These are phyloP conservation scores for Corynespora cassiicola DNA, from an alignment of 2,329 filamentous ascomycete genomes.

Conservation along the genomic window DNA sequence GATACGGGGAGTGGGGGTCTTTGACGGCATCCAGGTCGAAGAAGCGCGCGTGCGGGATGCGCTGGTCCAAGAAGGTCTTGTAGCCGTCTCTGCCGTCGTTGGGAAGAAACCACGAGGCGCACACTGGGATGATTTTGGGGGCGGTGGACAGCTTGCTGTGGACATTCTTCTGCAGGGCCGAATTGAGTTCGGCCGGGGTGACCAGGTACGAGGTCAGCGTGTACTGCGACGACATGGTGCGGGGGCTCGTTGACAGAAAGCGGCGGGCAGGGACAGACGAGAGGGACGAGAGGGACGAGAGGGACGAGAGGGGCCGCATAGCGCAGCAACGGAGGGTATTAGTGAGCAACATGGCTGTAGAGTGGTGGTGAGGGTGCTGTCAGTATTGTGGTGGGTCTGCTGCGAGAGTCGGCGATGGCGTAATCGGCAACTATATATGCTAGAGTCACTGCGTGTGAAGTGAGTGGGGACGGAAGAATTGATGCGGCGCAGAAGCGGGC, in stretches of 20 bases:
- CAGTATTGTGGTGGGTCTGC: too few species aligned
- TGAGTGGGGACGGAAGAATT: too few species aligned
- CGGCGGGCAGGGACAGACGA: constrained; percentile 15
- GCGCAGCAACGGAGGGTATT: constrained; percentile 32
- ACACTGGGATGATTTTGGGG: constrained; percentile 85
- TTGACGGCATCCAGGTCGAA: constrained; percentile 95
- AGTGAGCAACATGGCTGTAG: constrained; percentile 36
- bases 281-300: constrained; percentile 26
- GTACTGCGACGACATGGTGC: constrained; percentile 37
- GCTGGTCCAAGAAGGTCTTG: constrained; percentile 79
- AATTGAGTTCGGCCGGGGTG: constrained; percentile 79
- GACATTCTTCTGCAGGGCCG: constrained; percentile 82
- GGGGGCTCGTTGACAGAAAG: constrained; percentile 20
- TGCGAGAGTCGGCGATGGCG: too few species aligned
- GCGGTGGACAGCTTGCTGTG: constrained; percentile 80
- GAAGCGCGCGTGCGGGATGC: constrained; percentile 90
- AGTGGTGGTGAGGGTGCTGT: constrained; percentile 7
- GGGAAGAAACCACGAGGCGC: constrained; percentile 94
- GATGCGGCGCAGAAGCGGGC: too few species aligned
- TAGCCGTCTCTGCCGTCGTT: constrained; percentile 86
- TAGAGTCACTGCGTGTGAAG: too few species aligned
- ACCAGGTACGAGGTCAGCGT: constrained; percentile 83
- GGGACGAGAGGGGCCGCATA: too few species aligned
- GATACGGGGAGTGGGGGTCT: constrained; percentile 86
- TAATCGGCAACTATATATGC: constrained; percentile 6